Evolutionary conservation across 192 early-diverging fungal genomes (phyloP).

Genomic region (Backusella parvicylindrica): DNA sequence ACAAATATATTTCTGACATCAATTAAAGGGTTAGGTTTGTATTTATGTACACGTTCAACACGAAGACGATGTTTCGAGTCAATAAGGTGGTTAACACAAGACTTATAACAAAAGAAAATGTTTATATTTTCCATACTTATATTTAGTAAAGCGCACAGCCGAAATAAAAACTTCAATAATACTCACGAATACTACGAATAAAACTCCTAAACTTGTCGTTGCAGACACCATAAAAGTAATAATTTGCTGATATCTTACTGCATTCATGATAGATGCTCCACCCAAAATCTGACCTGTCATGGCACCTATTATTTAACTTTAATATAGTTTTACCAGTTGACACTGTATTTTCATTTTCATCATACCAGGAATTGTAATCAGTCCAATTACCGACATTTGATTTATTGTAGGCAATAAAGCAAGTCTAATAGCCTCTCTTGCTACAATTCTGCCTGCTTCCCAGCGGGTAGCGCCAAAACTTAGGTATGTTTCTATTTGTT

Average conservation of each 20-base stretch:
- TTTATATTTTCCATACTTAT: neutral
- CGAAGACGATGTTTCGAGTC: slow-evolving; percentile 19
- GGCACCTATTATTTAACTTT: neutral
- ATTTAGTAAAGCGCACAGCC: neutral
- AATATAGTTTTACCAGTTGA: neutral
- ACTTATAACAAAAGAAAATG: neutral
- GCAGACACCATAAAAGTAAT: slow-evolving; percentile 86
- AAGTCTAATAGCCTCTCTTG: slow-evolving; percentile 60
- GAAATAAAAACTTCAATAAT: neutral
- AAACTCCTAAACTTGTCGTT: slow-evolving; percentile 56
- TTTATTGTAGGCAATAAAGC: slow-evolving; percentile 81
- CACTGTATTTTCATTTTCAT: neutral
- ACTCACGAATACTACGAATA: slow-evolving; percentile 45
- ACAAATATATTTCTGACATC: slow-evolving; percentile 8
- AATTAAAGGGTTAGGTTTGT: slow-evolving; percentile 8
- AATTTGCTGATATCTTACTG: slow-evolving; percentile 78
- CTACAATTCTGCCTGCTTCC: slow-evolving; percentile 75
- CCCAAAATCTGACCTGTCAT: slow-evolving; percentile 89
- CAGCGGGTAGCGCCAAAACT: slow-evolving; percentile 77
- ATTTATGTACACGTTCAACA: slow-evolving; percentile 13
- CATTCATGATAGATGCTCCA: slow-evolving; percentile 73
- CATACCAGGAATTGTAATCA: slow-evolving; percentile 46
- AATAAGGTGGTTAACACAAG: slow-evolving; percentile 13
- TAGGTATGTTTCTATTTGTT: slow-evolving; percentile 41
- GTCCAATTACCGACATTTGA: slow-evolving; percentile 77